Evolutionary conservation across 164 flowering plant species (phyloP).

Genomic region (Aristolochia californica): DNA sequence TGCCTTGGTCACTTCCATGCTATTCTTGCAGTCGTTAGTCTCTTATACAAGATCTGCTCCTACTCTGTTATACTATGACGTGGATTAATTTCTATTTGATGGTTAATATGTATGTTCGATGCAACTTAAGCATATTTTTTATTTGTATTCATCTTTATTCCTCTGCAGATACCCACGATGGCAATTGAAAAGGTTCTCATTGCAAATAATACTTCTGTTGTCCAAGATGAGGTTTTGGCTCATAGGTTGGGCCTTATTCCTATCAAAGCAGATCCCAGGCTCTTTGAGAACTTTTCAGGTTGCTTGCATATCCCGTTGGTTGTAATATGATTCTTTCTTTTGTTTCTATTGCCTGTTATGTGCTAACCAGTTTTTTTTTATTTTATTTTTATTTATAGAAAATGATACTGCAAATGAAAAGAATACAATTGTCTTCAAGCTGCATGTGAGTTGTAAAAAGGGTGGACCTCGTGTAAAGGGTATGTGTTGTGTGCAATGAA

Average conservation of each 20-base stretch:
- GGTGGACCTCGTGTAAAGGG: constrained; percentile 48
- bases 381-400: constrained; percentile 27
- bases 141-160: not conserved
- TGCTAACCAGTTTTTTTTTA: not conserved
- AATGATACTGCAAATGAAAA: constrained; percentile 71
- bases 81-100: no score
- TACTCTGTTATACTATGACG: no score
- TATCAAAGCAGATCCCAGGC: constrained; percentile 68
- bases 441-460: constrained; percentile 51
- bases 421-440: constrained; percentile 85
- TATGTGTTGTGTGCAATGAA: constrained; percentile 13
- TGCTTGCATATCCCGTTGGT: not conserved
- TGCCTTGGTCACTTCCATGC: no score
- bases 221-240: constrained; percentile 91
- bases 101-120: no score
- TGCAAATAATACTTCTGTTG: constrained; percentile 74
- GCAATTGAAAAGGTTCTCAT: constrained; percentile 90
- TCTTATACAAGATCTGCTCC: no score
- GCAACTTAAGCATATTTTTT: not conserved
- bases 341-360: not conserved
- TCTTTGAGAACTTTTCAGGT: constrained; percentile 82
- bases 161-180: constrained; percentile 76
- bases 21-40: no score
- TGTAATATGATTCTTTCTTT: not conserved
- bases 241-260: constrained; percentile 93